Conservation (phyloP, 169 alveolate species). For the Eimeria sp. region DNA sequence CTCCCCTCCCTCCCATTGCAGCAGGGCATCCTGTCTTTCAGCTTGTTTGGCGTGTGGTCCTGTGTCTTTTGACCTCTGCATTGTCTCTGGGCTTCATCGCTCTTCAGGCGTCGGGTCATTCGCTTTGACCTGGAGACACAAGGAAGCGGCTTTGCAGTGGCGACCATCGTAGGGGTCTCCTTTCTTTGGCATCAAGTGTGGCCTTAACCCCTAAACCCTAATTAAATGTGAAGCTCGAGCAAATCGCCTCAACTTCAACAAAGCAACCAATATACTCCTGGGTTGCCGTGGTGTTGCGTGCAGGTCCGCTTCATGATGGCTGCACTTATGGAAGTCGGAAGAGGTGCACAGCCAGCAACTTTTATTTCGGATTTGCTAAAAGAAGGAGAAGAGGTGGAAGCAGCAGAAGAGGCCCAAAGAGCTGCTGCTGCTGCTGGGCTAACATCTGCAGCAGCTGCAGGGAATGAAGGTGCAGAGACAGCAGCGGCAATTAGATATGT, state of each 20-base stretch:
- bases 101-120: conserved; percentile 62
- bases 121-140: conserved; percentile 15
- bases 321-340: conserved; percentile 57
- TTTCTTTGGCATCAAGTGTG: conserved; percentile 82
- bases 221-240: neutral
- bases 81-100: neutral
- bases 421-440: neutral
- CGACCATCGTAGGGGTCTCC: conserved; percentile 80
- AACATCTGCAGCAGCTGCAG: too few relatives aligned
- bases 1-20: too few relatives aligned
- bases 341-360: conserved; percentile 5
- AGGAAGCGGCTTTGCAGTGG: conserved; percentile 23
- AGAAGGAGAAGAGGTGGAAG: conserved; percentile 11
- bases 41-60: neutral
- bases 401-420: too few relatives aligned
- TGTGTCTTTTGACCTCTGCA: neutral
- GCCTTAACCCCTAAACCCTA: neutral
- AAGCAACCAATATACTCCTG: neutral
- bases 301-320: conserved; percentile 81
- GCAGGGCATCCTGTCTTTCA: too few relatives aligned
- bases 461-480: neutral
- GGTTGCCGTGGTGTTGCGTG: neutral
- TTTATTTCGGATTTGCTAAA: conserved; percentile 10
- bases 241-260: too few relatives aligned
- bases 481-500: neutral